These are phyloP conservation scores for Erodium chrysanthum DNA, from an alignment of 441 rosid genomes.

Conservation along the genomic window DNA sequence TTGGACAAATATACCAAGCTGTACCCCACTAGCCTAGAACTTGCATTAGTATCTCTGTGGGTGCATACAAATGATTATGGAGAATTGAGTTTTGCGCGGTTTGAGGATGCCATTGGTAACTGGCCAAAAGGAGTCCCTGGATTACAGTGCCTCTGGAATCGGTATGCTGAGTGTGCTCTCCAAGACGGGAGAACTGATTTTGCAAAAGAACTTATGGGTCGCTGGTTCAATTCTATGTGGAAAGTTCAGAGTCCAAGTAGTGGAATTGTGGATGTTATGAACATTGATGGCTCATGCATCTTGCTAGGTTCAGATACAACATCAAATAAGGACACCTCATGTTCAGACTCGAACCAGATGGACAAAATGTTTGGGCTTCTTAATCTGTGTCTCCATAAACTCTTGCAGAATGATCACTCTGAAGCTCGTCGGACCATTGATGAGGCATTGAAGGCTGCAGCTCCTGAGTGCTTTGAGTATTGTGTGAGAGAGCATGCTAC, in stretches of 20 bases:
- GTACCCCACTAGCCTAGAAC: slow-evolving; percentile 60
- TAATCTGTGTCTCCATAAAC: slow-evolving; percentile 54
- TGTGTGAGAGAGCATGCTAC: slow-evolving; percentile 69
- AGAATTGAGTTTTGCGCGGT: slow-evolving; percentile 33
- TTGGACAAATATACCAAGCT: slow-evolving; percentile 44
- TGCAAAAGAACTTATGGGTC: slow-evolving; percentile 49
- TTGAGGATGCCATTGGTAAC: slow-evolving; percentile 55
- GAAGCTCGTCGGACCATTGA: slow-evolving; percentile 51
- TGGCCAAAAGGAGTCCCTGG: slow-evolving; percentile 65
- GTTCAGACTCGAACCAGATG: slow-evolving; percentile 23
- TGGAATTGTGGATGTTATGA: slow-evolving; percentile 23
- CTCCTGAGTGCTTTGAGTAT: slow-evolving; percentile 33
- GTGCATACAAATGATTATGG: slow-evolving; percentile 29
- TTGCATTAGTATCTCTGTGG: slow-evolving; percentile 52
- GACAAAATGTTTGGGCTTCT: slow-evolving; percentile 69
- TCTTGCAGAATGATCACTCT: slow-evolving; percentile 42
- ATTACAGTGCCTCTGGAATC: slow-evolving; percentile 83
- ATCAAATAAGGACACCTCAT: slow-evolving; percentile 26
- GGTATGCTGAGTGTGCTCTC: slow-evolving; percentile 61
- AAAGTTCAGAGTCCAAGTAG: slow-evolving; percentile 24
- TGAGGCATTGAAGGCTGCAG: slow-evolving; percentile 45
- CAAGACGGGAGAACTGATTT: slow-evolving; percentile 36
- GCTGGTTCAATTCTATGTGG: slow-evolving; percentile 55
- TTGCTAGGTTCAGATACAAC: slow-evolving; percentile 24
- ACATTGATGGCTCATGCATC: slow-evolving; percentile 18